phyloP scores from a whole-genome alignment of 2,329 filamentous ascomycete species.

The Trichoderma citrinoviride region DNA sequence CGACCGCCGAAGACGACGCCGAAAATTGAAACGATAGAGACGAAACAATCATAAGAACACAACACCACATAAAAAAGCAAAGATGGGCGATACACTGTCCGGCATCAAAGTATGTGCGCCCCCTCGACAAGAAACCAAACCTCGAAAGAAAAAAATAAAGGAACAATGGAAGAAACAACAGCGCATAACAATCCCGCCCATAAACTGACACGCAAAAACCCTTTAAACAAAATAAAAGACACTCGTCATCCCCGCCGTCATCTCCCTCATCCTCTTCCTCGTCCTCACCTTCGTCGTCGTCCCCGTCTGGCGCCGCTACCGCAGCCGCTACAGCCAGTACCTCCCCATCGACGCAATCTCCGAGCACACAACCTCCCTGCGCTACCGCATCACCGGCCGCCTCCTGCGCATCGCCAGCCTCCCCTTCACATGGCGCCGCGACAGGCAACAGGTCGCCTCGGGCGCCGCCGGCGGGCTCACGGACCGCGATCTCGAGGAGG shows the following conservation, averaged over 20 bases:
- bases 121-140: not conserved
- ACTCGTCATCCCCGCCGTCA: constrained; percentile 65
- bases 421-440: constrained; percentile 49
- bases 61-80: constrained; percentile 1
- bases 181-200: not conserved
- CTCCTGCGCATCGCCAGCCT: constrained; percentile 32
- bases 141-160: too few relatives aligned
- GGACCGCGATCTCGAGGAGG: constrained; percentile 59
- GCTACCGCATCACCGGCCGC: constrained; percentile 45
- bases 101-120: constrained; percentile 39
- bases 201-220: constrained; percentile 8
- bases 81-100: constrained; percentile 36
- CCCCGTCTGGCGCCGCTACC: constrained; percentile 68
- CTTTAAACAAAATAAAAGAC: too few relatives aligned
- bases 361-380: constrained; percentile 53
- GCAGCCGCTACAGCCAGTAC: constrained; percentile 69
- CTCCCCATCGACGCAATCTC: constrained; percentile 65
- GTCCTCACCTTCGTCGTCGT: constrained; percentile 62
- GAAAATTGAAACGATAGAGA: too few relatives aligned
- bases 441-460: constrained; percentile 42
- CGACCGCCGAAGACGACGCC: too few relatives aligned
- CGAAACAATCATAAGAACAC: not conserved
- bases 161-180: not conserved
- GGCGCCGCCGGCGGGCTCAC: constrained; percentile 37
- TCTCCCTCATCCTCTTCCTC: constrained; percentile 68